Percentiles rank a stretch among this genome's conserved stretches.
These are phyloP conservation scores for Mrakia frigida DNA, from an alignment of 768 basidiomycete species.

Conservation along the genomic window DNA sequence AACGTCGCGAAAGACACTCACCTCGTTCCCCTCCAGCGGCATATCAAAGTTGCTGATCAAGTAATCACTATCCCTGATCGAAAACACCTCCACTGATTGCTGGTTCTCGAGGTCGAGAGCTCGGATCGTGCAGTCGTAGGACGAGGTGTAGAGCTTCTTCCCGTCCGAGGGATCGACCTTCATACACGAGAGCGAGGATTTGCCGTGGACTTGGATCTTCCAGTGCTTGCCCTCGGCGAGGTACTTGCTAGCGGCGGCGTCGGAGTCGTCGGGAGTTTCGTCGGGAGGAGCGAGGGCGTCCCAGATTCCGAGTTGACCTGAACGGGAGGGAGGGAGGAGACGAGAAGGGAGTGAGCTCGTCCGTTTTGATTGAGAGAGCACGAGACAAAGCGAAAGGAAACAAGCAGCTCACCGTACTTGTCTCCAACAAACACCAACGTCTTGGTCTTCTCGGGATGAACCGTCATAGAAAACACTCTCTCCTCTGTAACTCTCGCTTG, in stretches of 20 bases:
- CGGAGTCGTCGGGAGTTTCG: constrained; percentile 35
- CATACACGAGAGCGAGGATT: constrained; percentile 43
- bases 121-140: constrained; percentile 48
- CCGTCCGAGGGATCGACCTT: constrained; percentile 44
- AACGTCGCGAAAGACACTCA: too few species aligned
- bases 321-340: too few species aligned
- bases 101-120: constrained; percentile 42
- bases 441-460: constrained; percentile 44
- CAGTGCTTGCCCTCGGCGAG: constrained; percentile 37
- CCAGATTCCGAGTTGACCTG: constrained; percentile 41
- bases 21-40: constrained; percentile 40
- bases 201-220: constrained; percentile 43
- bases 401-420: constrained; percentile 42
- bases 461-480: constrained; percentile 46
- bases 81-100: constrained; percentile 44
- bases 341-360: too few species aligned
- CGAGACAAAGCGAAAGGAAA: too few species aligned
- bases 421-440: constrained; percentile 46
- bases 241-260: constrained; percentile 12
- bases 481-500: constrained; percentile 44
- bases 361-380: too few species aligned
- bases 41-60: constrained; percentile 48
- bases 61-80: constrained; percentile 43
- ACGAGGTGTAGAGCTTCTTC: constrained; percentile 43
- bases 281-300: constrained; percentile 26